These are phyloP conservation scores for Zalerion maritima DNA, from an alignment of 495 filamentous ascomycete genomes.

Conservation along the genomic window DNA sequence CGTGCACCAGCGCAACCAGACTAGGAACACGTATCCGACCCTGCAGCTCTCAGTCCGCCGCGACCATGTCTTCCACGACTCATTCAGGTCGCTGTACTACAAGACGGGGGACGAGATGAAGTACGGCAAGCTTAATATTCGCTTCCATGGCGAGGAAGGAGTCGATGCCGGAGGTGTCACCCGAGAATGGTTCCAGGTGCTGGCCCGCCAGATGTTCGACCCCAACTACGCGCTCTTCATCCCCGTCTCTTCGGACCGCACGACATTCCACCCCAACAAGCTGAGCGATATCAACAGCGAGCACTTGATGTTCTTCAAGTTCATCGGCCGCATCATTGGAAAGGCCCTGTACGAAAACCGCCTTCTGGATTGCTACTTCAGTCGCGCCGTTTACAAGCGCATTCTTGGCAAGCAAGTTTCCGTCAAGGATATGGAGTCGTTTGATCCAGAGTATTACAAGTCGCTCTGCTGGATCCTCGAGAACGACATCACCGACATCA, in stretches of 20 bases:
- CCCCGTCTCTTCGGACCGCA: conserved; percentile 93
- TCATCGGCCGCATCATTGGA: conserved; percentile 96
- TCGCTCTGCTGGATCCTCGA: conserved; percentile 98
- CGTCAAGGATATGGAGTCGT: conserved; percentile 98
- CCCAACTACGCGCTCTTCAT: conserved; percentile 93
- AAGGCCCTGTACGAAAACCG: conserved; percentile 96
- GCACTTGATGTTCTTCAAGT: conserved; percentile 97
- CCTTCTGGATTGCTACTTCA: conserved; percentile 97
- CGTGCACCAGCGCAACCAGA: conserved; percentile 63
- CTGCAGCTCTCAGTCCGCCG: conserved; percentile 82
- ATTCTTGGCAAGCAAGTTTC: conserved; percentile 90
- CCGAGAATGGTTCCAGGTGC: conserved; percentile 98
- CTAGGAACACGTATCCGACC: conserved; percentile 42
- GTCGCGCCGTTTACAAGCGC: conserved; percentile 92
- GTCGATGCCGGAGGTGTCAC: conserved; percentile 97
- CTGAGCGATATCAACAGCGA: conserved; percentile 87
- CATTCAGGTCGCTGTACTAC: conserved; percentile 90
- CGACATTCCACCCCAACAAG: conserved; percentile 95
- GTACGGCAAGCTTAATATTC: conserved; percentile 92
- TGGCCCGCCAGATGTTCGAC: conserved; percentile 97
- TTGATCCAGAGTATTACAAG: conserved; percentile 98
- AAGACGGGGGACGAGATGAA: conserved; percentile 93
- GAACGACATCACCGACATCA: conserved; percentile 97
- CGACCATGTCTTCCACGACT: conserved; percentile 96
- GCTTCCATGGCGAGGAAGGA: conserved; percentile 94